Evolutionary conservation across 2,329 filamentous ascomycete genomes (phyloP).

Genomic region (Cladosporium sp.): DNA sequence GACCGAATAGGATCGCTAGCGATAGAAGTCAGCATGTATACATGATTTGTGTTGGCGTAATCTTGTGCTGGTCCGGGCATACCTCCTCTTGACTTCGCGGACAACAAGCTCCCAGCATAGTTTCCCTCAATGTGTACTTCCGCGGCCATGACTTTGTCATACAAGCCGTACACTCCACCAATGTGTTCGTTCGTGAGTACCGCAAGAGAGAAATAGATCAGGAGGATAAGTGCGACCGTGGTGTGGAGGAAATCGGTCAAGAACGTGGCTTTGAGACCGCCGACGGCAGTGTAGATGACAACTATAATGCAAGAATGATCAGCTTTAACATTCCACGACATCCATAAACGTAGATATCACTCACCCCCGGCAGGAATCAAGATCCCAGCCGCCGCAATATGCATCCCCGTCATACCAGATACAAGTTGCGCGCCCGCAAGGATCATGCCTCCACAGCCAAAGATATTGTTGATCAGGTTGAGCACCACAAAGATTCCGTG

Average conservation of each 20-base stretch:
- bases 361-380: conserved; percentile 44
- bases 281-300: conserved; percentile 46
- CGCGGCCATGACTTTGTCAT: conserved; percentile 44
- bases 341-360: background rate
- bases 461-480: conserved; percentile 34
- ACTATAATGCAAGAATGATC: background rate
- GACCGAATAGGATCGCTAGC: conserved; percentile 34
- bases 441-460: conserved; percentile 34
- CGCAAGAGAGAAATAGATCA: conserved; percentile 46
- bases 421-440: conserved; percentile 26
- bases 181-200: conserved; percentile 42
- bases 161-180: conserved; percentile 41
- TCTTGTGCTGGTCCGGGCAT: background rate
- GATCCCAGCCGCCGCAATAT: conserved; percentile 45
- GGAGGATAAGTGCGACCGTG: conserved; percentile 43
- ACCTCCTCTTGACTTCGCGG: conserved; percentile 40
- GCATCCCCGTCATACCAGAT: conserved; percentile 43
- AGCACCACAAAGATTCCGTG: conserved; percentile 27
- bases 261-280: conserved; percentile 48
- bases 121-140: conserved; percentile 44
- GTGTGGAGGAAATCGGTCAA: conserved; percentile 49
- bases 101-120: conserved; percentile 45
- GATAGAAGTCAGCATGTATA: background rate
- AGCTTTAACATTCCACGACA: conserved; percentile 27
- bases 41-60: background rate